Percentiles rank a stretch among this genome's conserved stretches.
phyloP scores from a whole-genome alignment of 2,329 filamentous ascomycete genomes.

The Cercospora citrullina region DNA sequence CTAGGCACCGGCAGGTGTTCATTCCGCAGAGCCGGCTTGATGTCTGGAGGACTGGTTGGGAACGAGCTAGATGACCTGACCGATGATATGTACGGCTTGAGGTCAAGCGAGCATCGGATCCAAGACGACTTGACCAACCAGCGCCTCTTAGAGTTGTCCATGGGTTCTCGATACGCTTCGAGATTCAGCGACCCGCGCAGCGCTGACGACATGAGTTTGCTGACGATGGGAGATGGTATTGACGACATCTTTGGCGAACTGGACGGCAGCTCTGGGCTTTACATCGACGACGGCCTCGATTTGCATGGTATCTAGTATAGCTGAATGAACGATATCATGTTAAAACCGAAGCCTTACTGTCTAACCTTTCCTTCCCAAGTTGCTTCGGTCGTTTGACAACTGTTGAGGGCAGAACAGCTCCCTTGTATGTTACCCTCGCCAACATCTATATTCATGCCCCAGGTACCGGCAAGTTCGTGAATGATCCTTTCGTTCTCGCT shows the following conservation, averaged over 20 bases:
- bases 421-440: background rate
- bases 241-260: slow-evolving; percentile 3
- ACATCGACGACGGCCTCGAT: slow-evolving; percentile 1
- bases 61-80: background rate
- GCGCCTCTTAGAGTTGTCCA: slow-evolving; percentile 11
- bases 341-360: background rate
- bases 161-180: slow-evolving; percentile 17
- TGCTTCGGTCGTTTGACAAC: background rate
- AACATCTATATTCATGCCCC: background rate
- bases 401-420: too few species aligned
- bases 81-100: background rate
- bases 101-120: background rate
- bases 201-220: slow-evolving; percentile 1
- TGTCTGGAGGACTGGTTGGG: background rate
- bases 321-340: background rate
- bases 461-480: background rate
- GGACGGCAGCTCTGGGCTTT: background rate
- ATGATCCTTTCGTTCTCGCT: background rate
- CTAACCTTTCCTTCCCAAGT: background rate
- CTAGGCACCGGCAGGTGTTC: background rate
- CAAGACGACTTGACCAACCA: slow-evolving; percentile 6
- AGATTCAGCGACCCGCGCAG: slow-evolving; percentile 4
- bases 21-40: background rate
- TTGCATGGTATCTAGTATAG: background rate
- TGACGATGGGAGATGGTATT: slow-evolving; percentile 1